A percentile compares a stretch with the other conserved stretches of the same genome.
phyloP scores from a whole-genome alignment of 805 yeast genomes.

The Wickerhamia fluorescens region DNA sequence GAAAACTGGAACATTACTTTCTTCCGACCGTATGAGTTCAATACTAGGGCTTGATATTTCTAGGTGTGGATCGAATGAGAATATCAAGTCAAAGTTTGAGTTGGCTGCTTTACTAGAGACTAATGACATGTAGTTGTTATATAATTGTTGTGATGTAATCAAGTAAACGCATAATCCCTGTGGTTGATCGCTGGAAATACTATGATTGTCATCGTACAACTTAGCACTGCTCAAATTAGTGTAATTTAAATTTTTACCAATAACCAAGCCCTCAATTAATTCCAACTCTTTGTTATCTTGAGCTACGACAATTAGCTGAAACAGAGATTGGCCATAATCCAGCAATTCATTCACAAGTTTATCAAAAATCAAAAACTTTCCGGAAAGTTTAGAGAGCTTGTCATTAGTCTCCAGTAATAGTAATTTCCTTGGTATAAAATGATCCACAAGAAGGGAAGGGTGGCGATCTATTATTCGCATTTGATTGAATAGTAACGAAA shows the following conservation, averaged over 20 bases:
- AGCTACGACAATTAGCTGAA: conserved; percentile 42
- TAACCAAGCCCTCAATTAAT: conserved; percentile 65
- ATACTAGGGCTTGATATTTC: conserved; percentile 30
- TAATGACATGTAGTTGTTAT: conserved; percentile 20
- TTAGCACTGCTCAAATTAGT: conserved; percentile 63
- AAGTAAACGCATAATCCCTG: conserved; percentile 13
- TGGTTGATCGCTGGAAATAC: conserved; percentile 4
- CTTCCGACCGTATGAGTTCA: conserved; percentile 22
- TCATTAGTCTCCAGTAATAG: conserved; percentile 60
- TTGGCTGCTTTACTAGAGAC: conserved; percentile 9
- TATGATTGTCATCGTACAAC: conserved; percentile 38
- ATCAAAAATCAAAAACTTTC: conserved; percentile 53
- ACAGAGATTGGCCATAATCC: conserved; percentile 5
- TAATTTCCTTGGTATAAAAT: conserved; percentile 66
- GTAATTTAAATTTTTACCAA: conserved; percentile 65
- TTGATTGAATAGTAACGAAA: conserved; percentile 39
- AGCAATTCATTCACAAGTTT: conserved; percentile 33
- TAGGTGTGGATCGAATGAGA: conserved; percentile 29
- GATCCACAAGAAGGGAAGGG: conserved; percentile 68
- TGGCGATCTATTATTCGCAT: conserved; percentile 50
- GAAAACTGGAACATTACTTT: conserved; percentile 22
- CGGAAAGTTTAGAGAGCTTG: conserved; percentile 45
- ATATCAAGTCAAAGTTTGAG: conserved; percentile 20
- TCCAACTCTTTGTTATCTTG: conserved; percentile 64
- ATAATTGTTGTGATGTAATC: conserved; percentile 27